Evolutionary conservation across 2,329 filamentous ascomycete genomes (phyloP), one percentile per base, ranked within the genome.

Genomic region (Chalaropsis ovoidea): DNA sequence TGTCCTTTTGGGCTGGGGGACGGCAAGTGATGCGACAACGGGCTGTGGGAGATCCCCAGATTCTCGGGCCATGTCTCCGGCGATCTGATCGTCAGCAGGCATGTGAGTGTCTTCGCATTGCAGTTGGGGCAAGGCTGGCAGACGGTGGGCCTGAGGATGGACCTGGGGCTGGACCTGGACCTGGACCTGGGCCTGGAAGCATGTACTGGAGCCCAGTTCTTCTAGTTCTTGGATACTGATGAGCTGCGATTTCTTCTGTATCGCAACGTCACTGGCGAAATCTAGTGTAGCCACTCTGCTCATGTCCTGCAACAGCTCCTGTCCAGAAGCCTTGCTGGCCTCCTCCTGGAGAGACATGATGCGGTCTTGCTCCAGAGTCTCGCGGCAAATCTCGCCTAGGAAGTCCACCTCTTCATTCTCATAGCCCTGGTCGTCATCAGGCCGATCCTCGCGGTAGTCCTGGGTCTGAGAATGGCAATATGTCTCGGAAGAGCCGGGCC

Each of bases 371-470:
- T 58, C 54, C 31, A 58, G 54, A 8, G 54, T 58, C 54, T 58
- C 54, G n/a, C 54, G 54, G 24, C 54, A 58, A 35, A 58, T 58
- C 54, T 58, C 54, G 17, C 54, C 54, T 6, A 58, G 54, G 24
- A 58, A 58, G 39, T 58, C 54, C 31, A 58, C 54, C 54, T 58
- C 54, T 58, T 58, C 54, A 35, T 58, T 22, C 13, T 39, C 35
- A 39, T 47, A 47, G 43, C 15, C 15, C 43, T n/a, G 15, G 4
- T 47, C 43, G 10, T n/a, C 13, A 47, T 47, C 3, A 39, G 31
- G 17, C 17, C 3, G 27, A 2, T 39, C 54, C 8, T 58, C 17
- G 54, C n/a, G n/a, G 31, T 19, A 58, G 54, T 10, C 54, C n/a
- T 35, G 54, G n/a, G 5, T 19, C 54, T 39, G 27, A 10, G 31